Evolutionary conservation across 164 flowering plant genomes (phyloP), one percentile per base, ranked within the genome.

Genomic region (Cinnamomum micranthum): DNA sequence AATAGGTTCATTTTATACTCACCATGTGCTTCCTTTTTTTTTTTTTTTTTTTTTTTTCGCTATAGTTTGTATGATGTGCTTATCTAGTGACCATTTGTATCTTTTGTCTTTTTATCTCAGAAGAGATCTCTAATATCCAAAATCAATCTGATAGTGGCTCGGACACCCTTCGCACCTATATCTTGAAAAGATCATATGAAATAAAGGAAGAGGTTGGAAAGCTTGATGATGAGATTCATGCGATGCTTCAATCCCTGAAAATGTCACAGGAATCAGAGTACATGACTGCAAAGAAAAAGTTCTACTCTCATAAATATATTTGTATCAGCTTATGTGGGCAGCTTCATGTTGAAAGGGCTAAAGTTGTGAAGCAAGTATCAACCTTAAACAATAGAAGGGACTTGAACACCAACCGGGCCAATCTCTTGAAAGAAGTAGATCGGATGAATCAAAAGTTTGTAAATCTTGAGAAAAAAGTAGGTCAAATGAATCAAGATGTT

Each of bases 221-320:
- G 50, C 17, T 72, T 28, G 74, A 72, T 19, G 33, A 59, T n/a
- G 75, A 73, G 23, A 50, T 73, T 50, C 41, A 58, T 22, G 13
- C 50, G 23, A 85, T 85, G 65, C 90, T 94, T 51, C 80, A 77
- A 35, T 82, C 80, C 22, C 82, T 94, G 73, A 85, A 71, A 81
- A 87, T 73, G 74, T 87, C 93, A 7, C 96, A 91, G 81, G 89
- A 89, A 52, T 28, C 50, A 2, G 96, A 94, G 74, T 92, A 86
- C 66, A 83, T 71, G 74, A 67, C 84, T 68, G 95, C 92, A 13
- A 87, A 85, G 79, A 86, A 87, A 77, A 84, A 76, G 79, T 92
- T 94, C 62, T 50, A 73, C 72, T 83, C 84, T 69, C 90, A 92
- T 69, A 88, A 85, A 83, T 71, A 77, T 64, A 68, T 73, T 71